Percentiles rank a stretch among this genome's conserved stretches.
Conservation (phyloP, 202 grass and related monocot species). For the Digitaria exilis region DNA sequence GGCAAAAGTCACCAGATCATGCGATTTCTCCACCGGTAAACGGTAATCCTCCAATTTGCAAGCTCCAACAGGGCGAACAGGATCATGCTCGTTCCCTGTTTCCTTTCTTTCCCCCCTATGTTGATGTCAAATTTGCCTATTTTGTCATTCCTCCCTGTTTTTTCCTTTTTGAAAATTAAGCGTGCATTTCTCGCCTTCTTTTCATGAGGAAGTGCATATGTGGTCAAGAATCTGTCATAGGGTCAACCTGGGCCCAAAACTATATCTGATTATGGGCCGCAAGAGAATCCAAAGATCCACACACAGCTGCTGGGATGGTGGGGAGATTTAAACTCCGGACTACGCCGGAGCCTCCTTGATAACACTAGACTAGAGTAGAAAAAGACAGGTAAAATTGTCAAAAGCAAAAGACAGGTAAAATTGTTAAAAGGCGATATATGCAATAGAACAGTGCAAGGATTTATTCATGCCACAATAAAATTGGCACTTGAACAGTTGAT, state of each 20-base stretch:
- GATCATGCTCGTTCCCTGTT: no score
- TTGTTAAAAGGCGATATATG: not conserved
- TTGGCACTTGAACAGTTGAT: not conserved
- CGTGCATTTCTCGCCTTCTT: not conserved
- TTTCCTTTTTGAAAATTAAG: no score
- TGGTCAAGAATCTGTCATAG: not conserved
- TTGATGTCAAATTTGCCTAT: no score
- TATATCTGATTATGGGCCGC: slow-evolving; percentile 7
- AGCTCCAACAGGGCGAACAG: not conserved
- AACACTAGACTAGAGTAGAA: not conserved
- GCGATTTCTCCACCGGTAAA: not conserved
- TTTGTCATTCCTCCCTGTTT: not conserved
- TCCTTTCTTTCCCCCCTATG: no score
- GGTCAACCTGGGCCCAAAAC: not conserved
- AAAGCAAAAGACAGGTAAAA: not conserved
- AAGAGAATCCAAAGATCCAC: not conserved
- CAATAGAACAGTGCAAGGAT: not conserved
- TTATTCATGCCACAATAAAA: slow-evolving; percentile 13
- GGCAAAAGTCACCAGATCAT: not conserved
- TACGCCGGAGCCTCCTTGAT: no score
- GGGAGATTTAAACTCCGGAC: no score
- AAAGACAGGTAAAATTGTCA: not conserved
- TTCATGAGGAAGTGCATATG: not conserved
- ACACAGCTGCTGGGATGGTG: no score
- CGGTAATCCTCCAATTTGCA: not conserved